Conservation (phyloP, 2,329 filamentous ascomycete genomes). For the Xylaria polymorpha region DNA sequence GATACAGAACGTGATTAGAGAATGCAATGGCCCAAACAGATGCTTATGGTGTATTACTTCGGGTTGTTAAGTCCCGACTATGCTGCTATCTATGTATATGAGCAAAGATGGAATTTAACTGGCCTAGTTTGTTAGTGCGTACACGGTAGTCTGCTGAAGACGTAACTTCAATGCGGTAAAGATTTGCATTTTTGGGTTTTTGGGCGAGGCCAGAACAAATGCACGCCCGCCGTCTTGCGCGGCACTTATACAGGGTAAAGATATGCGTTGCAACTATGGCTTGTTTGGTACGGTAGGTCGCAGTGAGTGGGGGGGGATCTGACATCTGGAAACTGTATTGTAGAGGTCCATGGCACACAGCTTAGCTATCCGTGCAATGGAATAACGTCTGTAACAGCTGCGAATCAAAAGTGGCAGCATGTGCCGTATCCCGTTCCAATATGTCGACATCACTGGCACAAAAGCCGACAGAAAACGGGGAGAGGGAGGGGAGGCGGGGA, state of each 20-base stretch:
- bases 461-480: slow-evolving; percentile 11
- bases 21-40: slow-evolving; percentile 13
- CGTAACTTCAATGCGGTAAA: slow-evolving; percentile 27
- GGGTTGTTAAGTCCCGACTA: slow-evolving; percentile 13
- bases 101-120: slow-evolving; percentile 10
- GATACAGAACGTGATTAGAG: slow-evolving; percentile 4
- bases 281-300: slow-evolving; percentile 34
- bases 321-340: slow-evolving; percentile 20
- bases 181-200: slow-evolving; percentile 26
- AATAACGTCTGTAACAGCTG: slow-evolving; percentile 17
- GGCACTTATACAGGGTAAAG: slow-evolving; percentile 26
- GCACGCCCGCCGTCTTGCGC: slow-evolving; percentile 21
- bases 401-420: slow-evolving; percentile 21
- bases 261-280: slow-evolving; percentile 31
- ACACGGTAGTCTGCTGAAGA: slow-evolving; percentile 20
- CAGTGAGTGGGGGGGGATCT: slow-evolving; percentile 26
- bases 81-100: slow-evolving; percentile 5
- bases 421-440: slow-evolving; percentile 23
- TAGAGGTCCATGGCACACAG: slow-evolving; percentile 13
- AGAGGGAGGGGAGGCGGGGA: slow-evolving; percentile 7
- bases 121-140: slow-evolving; percentile 14
- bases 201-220: slow-evolving; percentile 35
- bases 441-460: slow-evolving; percentile 13
- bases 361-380: slow-evolving; percentile 9
- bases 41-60: slow-evolving; percentile 4